These are phyloP conservation scores for Alternaria conjuncta DNA, from an alignment of 2,329 filamentous ascomycete genomes.

Conservation along the genomic window DNA sequence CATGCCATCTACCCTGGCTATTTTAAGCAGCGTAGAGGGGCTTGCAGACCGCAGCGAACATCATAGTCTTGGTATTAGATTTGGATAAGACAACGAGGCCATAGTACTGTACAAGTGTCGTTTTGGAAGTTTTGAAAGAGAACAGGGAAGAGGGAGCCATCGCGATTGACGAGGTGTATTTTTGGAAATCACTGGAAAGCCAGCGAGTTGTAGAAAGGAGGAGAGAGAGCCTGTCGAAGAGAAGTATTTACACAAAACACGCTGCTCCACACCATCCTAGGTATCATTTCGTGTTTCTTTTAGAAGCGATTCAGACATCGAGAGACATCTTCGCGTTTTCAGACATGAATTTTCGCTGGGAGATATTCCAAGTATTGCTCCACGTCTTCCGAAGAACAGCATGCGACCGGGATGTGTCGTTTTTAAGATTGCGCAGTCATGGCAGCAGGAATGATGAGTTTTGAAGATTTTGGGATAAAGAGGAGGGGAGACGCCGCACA, in stretches of 20 bases:
- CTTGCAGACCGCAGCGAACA: background rate
- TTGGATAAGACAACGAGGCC: background rate
- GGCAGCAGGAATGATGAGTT: background rate
- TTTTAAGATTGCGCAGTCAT: too few relatives aligned
- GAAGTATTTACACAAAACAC: background rate
- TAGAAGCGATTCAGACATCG: too few relatives aligned
- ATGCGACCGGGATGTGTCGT: accelerated
- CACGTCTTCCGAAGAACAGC: too few relatives aligned
- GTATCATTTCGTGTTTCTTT: too few relatives aligned
- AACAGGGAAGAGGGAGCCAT: background rate
- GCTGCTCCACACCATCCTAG: background rate
- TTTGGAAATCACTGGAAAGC: too few relatives aligned
- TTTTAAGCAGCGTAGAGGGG: background rate
- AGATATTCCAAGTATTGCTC: too few relatives aligned
- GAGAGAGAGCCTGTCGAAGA: background rate
- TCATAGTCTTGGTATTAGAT: accelerated
- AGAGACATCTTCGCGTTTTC: too few relatives aligned
- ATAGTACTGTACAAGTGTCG: too few relatives aligned
- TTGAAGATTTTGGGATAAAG: background rate
- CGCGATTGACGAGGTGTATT: too few relatives aligned
- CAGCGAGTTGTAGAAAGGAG: background rate
- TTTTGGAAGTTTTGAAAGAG: background rate
- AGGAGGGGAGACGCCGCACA: background rate
- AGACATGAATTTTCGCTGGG: too few relatives aligned
- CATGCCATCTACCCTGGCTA: background rate